Evolutionary conservation across 73 alveolate species (phyloP), one percentile per base, ranked within the genome.

Genomic region (Durusdinium trenchii): DNA sequence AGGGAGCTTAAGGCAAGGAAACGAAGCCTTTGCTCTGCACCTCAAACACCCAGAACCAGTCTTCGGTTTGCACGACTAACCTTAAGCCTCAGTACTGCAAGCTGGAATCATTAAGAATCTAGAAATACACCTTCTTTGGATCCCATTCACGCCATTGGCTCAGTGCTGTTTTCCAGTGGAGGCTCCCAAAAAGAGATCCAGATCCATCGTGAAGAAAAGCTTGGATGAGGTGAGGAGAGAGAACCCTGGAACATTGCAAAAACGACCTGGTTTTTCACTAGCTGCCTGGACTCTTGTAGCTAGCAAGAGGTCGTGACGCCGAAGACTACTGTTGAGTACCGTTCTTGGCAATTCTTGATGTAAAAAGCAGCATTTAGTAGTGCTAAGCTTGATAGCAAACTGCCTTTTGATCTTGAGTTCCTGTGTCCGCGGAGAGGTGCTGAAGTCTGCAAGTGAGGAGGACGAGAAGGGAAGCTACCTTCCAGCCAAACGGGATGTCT

Each of bases 401-500:
- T 23, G 73, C 73, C 18, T n/a, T n/a, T n/a, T n/a, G n/a, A 23
- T 12, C 32, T 57, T 57, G 18, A 60, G 73, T 23, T 60, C 73
- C 73, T 23, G 30, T 23, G 18, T 32, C 73, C 73, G 1, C 69
- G 69, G 64, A 60, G 57, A 91, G 98, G 98, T 91, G 76, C 48
- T 91, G 98, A 91, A 91, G 90, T 91, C 98, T 0, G 98, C 98
- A 30, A 91, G 98, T 50, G 98, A 91, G 36, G 98, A 91, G 4
- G 98, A 91, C 40, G 98, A 91, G 62, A 76, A 78, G 48, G 90
- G 78, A 35, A 91, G 50, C 57, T 91, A 67, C 26, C 98, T 91
- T 20, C 98, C 98, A 18, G 98, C 98, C 61, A 91, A 91, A 89
- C 98, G 98, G 30, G 98, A 91, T 42, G 98, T 91, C 32, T 91